Conservation (phyloP, 192 early-diverging fungal genomes). For the Coemansia furcata region DNA sequence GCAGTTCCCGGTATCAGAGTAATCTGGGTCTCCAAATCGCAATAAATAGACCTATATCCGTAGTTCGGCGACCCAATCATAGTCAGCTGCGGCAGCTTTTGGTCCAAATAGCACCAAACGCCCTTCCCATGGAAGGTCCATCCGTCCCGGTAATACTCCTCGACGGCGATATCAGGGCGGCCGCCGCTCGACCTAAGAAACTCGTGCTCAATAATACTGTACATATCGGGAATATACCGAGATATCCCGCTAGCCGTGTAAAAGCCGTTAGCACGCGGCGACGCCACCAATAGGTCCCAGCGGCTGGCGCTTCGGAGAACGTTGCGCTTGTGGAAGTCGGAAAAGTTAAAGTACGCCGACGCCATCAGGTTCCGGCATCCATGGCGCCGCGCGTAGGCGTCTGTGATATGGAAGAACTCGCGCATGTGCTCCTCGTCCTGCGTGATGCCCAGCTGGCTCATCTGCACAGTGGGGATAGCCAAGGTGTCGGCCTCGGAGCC, state of each 20-base stretch:
- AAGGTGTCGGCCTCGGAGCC: conserved; percentile 57
- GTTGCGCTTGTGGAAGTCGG: conserved; percentile 59
- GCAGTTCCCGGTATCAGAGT: conserved; percentile 69
- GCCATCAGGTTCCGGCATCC: conserved; percentile 68
- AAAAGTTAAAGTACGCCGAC: conserved; percentile 95
- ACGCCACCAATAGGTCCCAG: conserved; percentile 76
- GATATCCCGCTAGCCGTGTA: conserved; percentile 82
- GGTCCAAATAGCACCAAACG: conserved; percentile 68
- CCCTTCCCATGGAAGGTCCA: conserved; percentile 99
- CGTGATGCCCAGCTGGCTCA: conserved; percentile 73
- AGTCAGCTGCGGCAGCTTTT: conserved; percentile 66
- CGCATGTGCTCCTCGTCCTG: conserved; percentile 74
- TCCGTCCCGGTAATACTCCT: conserved; percentile 72
- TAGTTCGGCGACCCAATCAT: conserved; percentile 94
- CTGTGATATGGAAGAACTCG: conserved; percentile 59
- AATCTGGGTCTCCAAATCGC: conserved; percentile 87
- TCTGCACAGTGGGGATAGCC: conserved; percentile 81
- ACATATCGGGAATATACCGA: conserved; percentile 83
- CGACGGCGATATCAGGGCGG: conserved; percentile 57
- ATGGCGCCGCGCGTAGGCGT: conserved; percentile 29
- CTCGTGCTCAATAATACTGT: conserved; percentile 78
- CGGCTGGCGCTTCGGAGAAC: conserved; percentile 61
- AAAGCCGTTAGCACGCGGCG: conserved; percentile 95
- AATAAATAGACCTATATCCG: conserved; percentile 84
- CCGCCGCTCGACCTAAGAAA: conserved; percentile 58